Conservation (phyloP, 257 asterid genomes). For the Misopates orontium region DNA sequence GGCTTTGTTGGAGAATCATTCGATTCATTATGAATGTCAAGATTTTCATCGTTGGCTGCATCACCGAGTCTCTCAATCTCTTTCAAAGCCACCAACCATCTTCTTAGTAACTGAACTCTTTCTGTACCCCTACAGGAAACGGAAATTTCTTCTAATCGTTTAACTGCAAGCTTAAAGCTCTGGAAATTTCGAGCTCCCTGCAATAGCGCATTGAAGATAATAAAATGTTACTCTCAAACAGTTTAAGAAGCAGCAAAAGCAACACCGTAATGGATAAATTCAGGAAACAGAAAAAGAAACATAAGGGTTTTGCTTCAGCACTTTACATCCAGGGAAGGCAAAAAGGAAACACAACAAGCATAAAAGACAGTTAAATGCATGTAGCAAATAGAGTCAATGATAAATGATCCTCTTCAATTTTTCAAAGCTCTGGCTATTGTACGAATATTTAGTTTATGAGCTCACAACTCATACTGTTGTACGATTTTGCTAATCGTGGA, state of each 20-base stretch:
- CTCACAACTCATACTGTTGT: too few species aligned
- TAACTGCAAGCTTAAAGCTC: constrained; percentile 70
- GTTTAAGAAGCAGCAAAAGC: neutral
- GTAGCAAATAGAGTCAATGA: too few species aligned
- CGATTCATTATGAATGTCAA: constrained; percentile 34
- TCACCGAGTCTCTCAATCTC: constrained; percentile 68
- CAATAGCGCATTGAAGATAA: constrained; percentile 30
- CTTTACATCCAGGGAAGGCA: constrained; percentile 3
- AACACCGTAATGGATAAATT: neutral
- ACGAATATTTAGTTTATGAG: too few species aligned
- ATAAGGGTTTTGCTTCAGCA: too few species aligned
- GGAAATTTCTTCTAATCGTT: constrained; percentile 86
- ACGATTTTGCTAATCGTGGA: too few species aligned
- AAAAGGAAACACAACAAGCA: too few species aligned
- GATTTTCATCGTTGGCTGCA: constrained; percentile 33
- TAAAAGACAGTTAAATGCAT: too few species aligned
- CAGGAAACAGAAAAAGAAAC: neutral
- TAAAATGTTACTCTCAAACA: constrained; percentile 2
- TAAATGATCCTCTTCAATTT: too few species aligned
- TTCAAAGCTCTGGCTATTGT: too few species aligned
- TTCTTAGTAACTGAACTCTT: constrained; percentile 90
- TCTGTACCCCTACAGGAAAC: constrained; percentile 83
- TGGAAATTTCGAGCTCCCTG: constrained; percentile 77
- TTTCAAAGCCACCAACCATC: constrained; percentile 92
- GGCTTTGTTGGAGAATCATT: constrained; percentile 54